Evolutionary conservation across 2,329 filamentous ascomycete genomes (phyloP), one percentile per base, ranked within the genome.

Genomic region (Pseudovirgaria hyperparasitica): DNA sequence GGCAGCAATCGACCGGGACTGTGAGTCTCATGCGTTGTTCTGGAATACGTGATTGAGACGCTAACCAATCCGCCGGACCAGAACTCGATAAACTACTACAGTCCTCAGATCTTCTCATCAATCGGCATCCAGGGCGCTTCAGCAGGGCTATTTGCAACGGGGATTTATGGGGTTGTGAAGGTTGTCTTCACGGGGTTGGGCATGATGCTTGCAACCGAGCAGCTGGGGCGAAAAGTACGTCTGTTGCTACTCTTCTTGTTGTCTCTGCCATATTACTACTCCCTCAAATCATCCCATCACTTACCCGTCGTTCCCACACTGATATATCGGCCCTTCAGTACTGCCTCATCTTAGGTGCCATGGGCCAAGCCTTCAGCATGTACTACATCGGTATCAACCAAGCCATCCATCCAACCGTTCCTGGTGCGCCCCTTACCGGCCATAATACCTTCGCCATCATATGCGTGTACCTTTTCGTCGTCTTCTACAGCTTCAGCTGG

Each of bases 401-500:
- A 20, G 50, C 50, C 3, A 44, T 54, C 11, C 43, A 55, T 30
- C 50, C 52, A 13, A 41, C 41, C 1, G 42, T 38, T 2, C 31
- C 17, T 7, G 49, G 48, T 6, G 40, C 39, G 16, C 7, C 34
- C 5, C 46, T 54, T n/a, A 46, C 44, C 21, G 51, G 51, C 25
- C 47, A 44, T 22, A 45, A 45, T 31, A 55, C 52, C 24, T 58
- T 67, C 25, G 55, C 60, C 6, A 65, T 67, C 45, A 54, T 67
- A 27, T 67, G 63, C 42, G 58, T 67, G 5, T 66, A 65, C 33
- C 45, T 61, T 5, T 62, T 60, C 27, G 58, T 61, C 6, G 54
- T 60, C 7, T 61, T 61, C 38, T 62, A 60, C 42, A 55, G 48
- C 3, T 58, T 60, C 28, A 57, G 46, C 12, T 23, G 22, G 22